phyloP scores from a whole-genome alignment of 192 early-diverging fungal species.

The Cetraspora pellucida region DNA sequence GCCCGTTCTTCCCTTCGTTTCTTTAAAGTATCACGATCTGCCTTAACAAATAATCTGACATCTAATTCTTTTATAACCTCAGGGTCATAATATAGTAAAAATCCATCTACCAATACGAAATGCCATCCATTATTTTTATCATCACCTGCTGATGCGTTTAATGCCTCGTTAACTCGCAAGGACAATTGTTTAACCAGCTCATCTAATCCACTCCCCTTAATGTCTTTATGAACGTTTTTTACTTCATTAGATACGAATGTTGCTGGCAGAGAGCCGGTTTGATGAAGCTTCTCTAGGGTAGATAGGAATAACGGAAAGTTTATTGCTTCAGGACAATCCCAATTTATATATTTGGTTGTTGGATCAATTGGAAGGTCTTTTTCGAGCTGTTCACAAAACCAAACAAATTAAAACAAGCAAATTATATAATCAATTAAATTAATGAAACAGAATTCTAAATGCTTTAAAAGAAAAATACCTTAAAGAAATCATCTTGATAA shows the following conservation, averaged over 20 bases:
- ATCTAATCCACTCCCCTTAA: background rate
- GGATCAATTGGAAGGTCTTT: slow-evolving; percentile 62
- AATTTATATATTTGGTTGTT: slow-evolving; percentile 62
- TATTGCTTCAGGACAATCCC: slow-evolving; percentile 77
- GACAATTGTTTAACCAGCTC: background rate
- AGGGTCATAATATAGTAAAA: slow-evolving; percentile 69
- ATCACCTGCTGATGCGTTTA: background rate
- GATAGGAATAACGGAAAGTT: slow-evolving; percentile 49
- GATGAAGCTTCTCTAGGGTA: slow-evolving; percentile 41
- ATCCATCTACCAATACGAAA: slow-evolving; percentile 74
- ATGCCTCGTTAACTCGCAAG: background rate
- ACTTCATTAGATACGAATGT: slow-evolving; percentile 47
- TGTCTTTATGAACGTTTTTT: background rate
- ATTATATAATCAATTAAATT: background rate
- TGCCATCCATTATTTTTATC: slow-evolving; percentile 13
- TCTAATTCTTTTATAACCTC: slow-evolving; percentile 48
- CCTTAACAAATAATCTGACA: slow-evolving; percentile 58
- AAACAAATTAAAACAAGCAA: background rate
- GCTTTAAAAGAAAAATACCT: too few relatives aligned
- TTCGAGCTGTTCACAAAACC: slow-evolving; percentile 43
- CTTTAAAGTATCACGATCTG: slow-evolving; percentile 63
- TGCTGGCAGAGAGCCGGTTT: slow-evolving; percentile 40
- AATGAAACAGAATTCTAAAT: too few relatives aligned
- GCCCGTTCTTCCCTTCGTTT: slow-evolving; percentile 60
- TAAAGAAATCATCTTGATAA: slow-evolving; percentile 79